Conservation (phyloP, 208 protist genomes). For the Wallacemonas collosoma region DNA sequence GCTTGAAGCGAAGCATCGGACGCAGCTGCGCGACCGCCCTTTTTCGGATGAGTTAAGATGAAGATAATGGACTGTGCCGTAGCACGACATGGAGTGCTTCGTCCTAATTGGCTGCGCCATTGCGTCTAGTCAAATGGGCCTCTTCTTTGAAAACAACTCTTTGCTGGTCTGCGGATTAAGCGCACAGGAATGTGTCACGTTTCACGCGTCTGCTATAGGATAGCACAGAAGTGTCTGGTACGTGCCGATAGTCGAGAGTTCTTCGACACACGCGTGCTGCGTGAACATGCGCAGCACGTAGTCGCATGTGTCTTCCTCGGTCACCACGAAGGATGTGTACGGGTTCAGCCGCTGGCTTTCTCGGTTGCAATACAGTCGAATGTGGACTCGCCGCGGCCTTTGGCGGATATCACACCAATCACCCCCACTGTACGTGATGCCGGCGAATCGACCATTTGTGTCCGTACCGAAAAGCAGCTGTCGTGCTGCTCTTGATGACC, state of each 20-base stretch:
- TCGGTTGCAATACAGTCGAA: conserved; percentile 18
- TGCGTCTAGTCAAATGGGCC: no score
- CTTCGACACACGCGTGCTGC: conserved; percentile 27
- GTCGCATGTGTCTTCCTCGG: conserved; percentile 39
- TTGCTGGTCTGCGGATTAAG: no score
- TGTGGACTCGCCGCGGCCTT: conserved; percentile 7
- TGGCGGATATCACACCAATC: conserved; percentile 20
- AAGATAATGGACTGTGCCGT: no score
- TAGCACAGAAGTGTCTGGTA: conserved; percentile 39
- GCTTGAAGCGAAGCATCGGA: no score
- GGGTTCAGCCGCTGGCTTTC: not conserved
- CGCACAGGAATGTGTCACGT: not conserved
- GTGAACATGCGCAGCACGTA: conserved; percentile 40
- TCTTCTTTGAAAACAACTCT: no score
- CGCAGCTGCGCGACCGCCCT: no score
- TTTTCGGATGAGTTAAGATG: no score
- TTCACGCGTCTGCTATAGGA: conserved; percentile 22
- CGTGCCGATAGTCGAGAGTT: conserved; percentile 26
- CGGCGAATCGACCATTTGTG: conserved; percentile 27
- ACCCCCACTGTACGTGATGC: conserved; percentile 33
- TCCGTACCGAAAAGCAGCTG: conserved; percentile 20
- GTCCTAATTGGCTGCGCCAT: no score
- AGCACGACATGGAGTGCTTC: no score
- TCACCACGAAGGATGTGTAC: conserved; percentile 11
- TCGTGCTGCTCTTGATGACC: not conserved